Conservation (phyloP, 345 rosid species). For the Cardamine chenopodiifolia region DNA sequence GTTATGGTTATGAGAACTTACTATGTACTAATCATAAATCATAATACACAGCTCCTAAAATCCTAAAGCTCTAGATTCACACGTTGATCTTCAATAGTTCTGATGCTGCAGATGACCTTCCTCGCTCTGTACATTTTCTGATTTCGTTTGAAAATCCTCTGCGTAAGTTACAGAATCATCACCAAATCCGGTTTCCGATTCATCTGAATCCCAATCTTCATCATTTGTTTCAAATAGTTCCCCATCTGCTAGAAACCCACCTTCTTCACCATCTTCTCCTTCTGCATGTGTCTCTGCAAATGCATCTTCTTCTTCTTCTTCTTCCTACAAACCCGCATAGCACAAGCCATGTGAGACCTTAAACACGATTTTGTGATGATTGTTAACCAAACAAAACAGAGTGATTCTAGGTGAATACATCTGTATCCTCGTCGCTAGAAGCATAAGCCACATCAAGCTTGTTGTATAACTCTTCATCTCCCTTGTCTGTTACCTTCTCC, state of each 20-base stretch:
- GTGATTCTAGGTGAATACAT: slow-evolving; percentile 19
- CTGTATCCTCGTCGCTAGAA: slow-evolving; percentile 63
- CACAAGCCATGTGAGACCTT: slow-evolving; percentile 21
- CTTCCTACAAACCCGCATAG: slow-evolving; percentile 47
- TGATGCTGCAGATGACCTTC: not conserved
- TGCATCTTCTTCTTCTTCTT: slow-evolving; percentile 48
- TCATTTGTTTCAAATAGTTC: not conserved
- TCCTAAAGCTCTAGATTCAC: not conserved
- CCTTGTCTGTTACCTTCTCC: slow-evolving; percentile 56
- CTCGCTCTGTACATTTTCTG: slow-evolving; percentile 14
- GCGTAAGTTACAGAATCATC: not conserved
- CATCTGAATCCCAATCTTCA: slow-evolving; percentile 22
- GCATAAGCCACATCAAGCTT: slow-evolving; percentile 68
- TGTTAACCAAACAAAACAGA: slow-evolving; percentile 5
- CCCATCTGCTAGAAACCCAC: slow-evolving; percentile 21
- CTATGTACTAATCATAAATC: not conserved
- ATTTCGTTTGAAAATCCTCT: slow-evolving; percentile 11
- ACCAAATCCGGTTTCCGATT: slow-evolving; percentile 18
- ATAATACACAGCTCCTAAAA: not conserved
- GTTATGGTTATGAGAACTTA: not conserved
- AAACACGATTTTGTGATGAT: not conserved
- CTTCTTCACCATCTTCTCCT: slow-evolving; percentile 34
- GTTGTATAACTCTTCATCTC: slow-evolving; percentile 66
- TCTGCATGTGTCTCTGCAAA: slow-evolving; percentile 47
- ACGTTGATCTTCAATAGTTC: not conserved